These are phyloP conservation scores for Corynespora cassiicola DNA, from an alignment of 2,329 filamentous ascomycete genomes.

Conservation along the genomic window DNA sequence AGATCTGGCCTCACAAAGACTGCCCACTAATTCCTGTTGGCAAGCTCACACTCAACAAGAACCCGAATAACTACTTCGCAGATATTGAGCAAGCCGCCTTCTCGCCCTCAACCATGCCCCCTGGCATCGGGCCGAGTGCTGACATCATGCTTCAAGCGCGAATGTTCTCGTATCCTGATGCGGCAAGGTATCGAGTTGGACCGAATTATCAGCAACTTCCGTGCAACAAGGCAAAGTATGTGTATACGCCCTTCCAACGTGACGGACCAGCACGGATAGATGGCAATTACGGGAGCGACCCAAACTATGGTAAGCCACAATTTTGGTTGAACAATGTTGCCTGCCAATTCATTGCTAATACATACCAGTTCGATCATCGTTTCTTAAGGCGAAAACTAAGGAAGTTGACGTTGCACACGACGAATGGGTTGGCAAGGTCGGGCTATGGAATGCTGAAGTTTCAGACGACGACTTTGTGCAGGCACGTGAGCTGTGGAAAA, in stretches of 20 bases:
- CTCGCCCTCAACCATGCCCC: slow-evolving; percentile 68
- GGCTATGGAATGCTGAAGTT: slow-evolving; percentile 36
- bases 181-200: slow-evolving; percentile 55
- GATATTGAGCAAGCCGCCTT: slow-evolving; percentile 75
- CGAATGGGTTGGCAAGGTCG: slow-evolving; percentile 25
- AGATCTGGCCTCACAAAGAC: slow-evolving; percentile 60
- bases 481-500: slow-evolving; percentile 55
- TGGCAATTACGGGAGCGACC: slow-evolving; percentile 56
- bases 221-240: slow-evolving; percentile 32
- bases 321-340: too few relatives aligned
- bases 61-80: slow-evolving; percentile 70
- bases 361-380: slow-evolving; percentile 39
- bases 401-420: slow-evolving; percentile 29
- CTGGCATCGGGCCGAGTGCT: slow-evolving; percentile 67
- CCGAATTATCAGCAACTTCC: slow-evolving; percentile 59
- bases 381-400: slow-evolving; percentile 15
- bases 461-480: slow-evolving; percentile 60
- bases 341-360: too few relatives aligned
- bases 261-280: slow-evolving; percentile 39
- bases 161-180: slow-evolving; percentile 69
- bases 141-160: slow-evolving; percentile 69
- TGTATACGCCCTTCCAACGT: slow-evolving; percentile 35
- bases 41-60: slow-evolving; percentile 58
- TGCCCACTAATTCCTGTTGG: slow-evolving; percentile 59
- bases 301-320: slow-evolving; percentile 50